Evolutionary conservation across 2,329 filamentous ascomycete genomes (phyloP).

Genomic region (Tolypocladium amazonense): DNA sequence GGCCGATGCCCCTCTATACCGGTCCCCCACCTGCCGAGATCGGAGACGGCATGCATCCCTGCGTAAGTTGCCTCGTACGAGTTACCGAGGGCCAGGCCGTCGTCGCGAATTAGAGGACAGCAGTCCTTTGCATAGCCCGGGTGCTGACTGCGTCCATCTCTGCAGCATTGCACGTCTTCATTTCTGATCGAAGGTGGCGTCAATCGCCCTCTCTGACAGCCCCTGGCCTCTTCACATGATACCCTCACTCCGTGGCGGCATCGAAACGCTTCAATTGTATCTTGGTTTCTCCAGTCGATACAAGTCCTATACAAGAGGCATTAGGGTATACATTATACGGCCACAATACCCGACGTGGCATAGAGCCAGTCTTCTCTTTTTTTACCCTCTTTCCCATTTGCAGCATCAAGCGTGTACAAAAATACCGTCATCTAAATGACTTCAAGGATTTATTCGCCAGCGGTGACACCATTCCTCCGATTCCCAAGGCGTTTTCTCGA

Average conservation of each 20-base stretch:
- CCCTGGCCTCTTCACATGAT: no score
- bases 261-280: background rate
- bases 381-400: background rate
- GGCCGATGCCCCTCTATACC: background rate
- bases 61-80: no score
- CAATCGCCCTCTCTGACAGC: no score
- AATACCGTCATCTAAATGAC: slow-evolving; percentile 25
- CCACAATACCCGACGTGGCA: slow-evolving; percentile 7
- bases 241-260: background rate
- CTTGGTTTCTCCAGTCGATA: background rate
- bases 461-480: slow-evolving; percentile 21
- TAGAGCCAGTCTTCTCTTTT: slow-evolving; percentile 11
- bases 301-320: background rate
- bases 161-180: background rate
- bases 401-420: background rate
- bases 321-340: background rate
- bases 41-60: slow-evolving; percentile 11
- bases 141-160: background rate
- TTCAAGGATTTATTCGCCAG: slow-evolving; percentile 31
- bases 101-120: background rate
- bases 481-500: slow-evolving; percentile 29
- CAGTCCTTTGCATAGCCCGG: background rate
- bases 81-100: background rate
- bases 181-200: no score
- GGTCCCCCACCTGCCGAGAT: slow-evolving; percentile 25